Conservation (phyloP, 768 basidiomycete genomes). For the Mycena olivaceomarginata region DNA sequence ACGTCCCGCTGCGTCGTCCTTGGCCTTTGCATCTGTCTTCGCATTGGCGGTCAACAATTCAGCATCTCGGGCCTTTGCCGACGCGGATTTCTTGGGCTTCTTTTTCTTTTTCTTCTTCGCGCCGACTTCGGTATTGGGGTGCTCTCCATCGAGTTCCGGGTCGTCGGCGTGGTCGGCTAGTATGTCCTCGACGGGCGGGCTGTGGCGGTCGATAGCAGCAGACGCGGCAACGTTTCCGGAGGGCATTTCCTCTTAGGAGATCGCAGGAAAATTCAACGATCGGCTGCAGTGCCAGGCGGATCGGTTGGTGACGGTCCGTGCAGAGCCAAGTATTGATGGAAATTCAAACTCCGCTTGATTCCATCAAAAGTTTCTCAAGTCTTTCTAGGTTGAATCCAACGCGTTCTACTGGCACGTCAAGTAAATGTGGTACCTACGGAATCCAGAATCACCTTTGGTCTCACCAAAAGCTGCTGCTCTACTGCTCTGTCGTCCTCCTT, state of each 20-base stretch:
- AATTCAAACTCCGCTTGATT: not conserved
- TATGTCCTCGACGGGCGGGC: not conserved
- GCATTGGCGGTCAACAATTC: conserved; percentile 50
- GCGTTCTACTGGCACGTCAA: not conserved
- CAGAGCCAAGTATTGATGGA: not conserved
- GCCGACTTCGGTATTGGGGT: conserved; percentile 22
- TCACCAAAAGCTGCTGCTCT: conserved; percentile 77
- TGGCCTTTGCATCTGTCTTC: conserved; percentile 51
- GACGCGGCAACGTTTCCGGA: conserved; percentile 15
- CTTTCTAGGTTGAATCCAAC: not conserved
- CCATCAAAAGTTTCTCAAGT: too few relatives aligned
- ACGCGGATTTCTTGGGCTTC: conserved; percentile 74
- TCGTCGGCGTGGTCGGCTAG: not conserved
- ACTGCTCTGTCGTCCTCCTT: conserved; percentile 63
- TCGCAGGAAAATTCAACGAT: not conserved
- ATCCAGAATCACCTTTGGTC: conserved; percentile 87
- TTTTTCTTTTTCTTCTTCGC: conserved; percentile 84
- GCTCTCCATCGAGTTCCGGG: conserved; percentile 14
- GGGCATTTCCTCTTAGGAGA: conserved; percentile 11
- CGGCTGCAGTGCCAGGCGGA: not conserved
- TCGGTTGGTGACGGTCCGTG: not conserved
- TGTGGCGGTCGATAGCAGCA: not conserved
- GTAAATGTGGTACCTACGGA: conserved; percentile 62
- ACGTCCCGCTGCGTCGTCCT: conserved; percentile 64
- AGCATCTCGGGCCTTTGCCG: conserved; percentile 61